Conservation (phyloP, 2,329 filamentous ascomycete species). For the Pseudogymnoascus sp. region DNA sequence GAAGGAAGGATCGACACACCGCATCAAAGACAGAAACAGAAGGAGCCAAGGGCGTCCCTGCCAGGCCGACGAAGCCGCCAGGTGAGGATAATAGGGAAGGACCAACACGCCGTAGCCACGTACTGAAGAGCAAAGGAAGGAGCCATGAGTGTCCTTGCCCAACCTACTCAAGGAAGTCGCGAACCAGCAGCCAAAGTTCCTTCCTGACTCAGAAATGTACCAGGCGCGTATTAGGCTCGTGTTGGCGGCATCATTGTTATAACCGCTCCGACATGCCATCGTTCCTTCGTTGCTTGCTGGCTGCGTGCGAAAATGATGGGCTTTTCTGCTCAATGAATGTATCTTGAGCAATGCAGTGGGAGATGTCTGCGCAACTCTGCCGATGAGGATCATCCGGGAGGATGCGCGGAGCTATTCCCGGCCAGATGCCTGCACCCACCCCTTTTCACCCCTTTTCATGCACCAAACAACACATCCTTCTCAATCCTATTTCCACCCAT, state of each 20-base stretch:
- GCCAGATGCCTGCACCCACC: too few species aligned
- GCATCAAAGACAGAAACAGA: neutral
- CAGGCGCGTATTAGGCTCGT: neutral
- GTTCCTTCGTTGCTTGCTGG: neutral
- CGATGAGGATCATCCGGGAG: neutral
- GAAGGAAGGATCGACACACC: neutral
- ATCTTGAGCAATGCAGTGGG: neutral
- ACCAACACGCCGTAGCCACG: neutral
- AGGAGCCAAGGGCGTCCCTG: neutral
- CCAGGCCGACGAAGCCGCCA: neutral
- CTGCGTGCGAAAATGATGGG: neutral
- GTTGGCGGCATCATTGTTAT: neutral
- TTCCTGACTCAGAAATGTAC: neutral
- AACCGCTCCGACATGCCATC: neutral
- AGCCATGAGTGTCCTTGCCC: neutral
- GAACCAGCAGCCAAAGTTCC: neutral
- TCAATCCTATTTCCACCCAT: too few species aligned
- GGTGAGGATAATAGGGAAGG: neutral
- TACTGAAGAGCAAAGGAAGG: neutral
- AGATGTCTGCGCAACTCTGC: neutral
- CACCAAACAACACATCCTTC: neutral
- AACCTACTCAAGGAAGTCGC: neutral
- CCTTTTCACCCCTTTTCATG: neutral
- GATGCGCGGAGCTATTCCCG: neutral
- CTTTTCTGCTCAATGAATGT: neutral